Base-by-base conservation (phyloP, 148 eudicot species). In the Camellia granthamiana region DNA sequence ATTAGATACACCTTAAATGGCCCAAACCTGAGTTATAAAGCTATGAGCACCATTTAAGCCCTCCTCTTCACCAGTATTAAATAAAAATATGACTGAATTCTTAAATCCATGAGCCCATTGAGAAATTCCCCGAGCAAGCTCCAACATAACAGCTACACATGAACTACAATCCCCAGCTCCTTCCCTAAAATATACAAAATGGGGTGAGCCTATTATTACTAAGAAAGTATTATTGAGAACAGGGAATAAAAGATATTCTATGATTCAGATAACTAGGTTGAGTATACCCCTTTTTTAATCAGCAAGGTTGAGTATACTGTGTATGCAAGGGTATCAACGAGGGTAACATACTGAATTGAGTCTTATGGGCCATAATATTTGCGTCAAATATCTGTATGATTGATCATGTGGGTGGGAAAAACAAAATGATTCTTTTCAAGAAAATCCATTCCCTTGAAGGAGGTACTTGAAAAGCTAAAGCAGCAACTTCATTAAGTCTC, bases 111-210 rank as follows among this genome's bases (percentile, higher is more conserved):
- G 99, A 78, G 97, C 99, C 97, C 97, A 93, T 2, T 93, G 95
- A 71, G 99, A 96, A 76, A 92, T 85, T 75, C 93, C 99, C 81
- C 99, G 89, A 70, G 97, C 97, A 85, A 96, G 95, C 90, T 96
- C 99, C 75, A 96, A 78, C 97, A 96, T 96, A 72, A 93, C 98
- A 80, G 98, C 92, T 69, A 93, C 85, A 85, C 99, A 92, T 75
- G 99, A 96, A 86, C 99, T 93, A 89, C 97, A 93, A 85, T 96
- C 99, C 70, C 98, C 98, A 83, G 99, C 99, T 82, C 99, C 99
- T 82, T 94, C 98, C 89, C 99, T 95, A 69, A 19, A 82, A 75
- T 59, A 84, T 42, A 75, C 60, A 78, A 60, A n/a, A 73, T 14
- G 0, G 19, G 46, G 15, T 75, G 16, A 58, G 6, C 54, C 47